phyloP scores from a whole-genome alignment of 2,329 filamentous ascomycete genomes.

The Emergomyces africanus region DNA sequence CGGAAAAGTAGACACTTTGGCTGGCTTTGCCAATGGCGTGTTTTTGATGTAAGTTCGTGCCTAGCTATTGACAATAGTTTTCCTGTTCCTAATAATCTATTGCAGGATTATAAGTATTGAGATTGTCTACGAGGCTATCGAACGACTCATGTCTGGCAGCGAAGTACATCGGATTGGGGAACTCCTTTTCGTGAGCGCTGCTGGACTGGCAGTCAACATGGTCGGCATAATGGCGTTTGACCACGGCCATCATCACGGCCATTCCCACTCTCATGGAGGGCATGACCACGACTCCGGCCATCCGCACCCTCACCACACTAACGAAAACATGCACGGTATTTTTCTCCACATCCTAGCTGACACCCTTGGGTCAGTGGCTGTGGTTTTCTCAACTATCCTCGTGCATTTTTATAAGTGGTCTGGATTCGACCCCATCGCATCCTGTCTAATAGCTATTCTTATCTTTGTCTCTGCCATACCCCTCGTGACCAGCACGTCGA shows the following conservation, averaged over 20 bases:
- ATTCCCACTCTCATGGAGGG: constrained; percentile 34
- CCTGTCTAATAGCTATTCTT: constrained; percentile 80
- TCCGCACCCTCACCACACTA: constrained; percentile 48
- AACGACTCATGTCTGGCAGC: constrained; percentile 70
- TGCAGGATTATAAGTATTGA: constrained; percentile 82
- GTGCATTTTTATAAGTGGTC: constrained; percentile 83
- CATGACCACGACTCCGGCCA: constrained; percentile 26
- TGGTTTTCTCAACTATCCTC: constrained; percentile 80
- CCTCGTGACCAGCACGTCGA: constrained; percentile 72
- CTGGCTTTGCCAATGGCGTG: constrained; percentile 91
- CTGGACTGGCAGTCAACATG: constrained; percentile 80
- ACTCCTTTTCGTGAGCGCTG: constrained; percentile 73
- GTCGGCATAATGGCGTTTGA: constrained; percentile 81
- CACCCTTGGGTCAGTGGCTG: constrained; percentile 83
- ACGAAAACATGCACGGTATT: constrained; percentile 97
- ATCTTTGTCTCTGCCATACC: constrained; percentile 90
- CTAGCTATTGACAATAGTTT: neutral
- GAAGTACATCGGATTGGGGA: constrained; percentile 76
- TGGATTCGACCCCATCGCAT: constrained; percentile 89
- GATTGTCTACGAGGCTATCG: constrained; percentile 88
- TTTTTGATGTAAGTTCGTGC: constrained; percentile 62
- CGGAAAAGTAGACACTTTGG: constrained; percentile 91
- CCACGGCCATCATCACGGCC: constrained; percentile 47
- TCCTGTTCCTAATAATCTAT: constrained; percentile 9
- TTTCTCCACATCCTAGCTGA: constrained; percentile 93